Base-by-base conservation (phyloP, 805 yeast genomes). In the Monosporozyma unispora region DNA sequence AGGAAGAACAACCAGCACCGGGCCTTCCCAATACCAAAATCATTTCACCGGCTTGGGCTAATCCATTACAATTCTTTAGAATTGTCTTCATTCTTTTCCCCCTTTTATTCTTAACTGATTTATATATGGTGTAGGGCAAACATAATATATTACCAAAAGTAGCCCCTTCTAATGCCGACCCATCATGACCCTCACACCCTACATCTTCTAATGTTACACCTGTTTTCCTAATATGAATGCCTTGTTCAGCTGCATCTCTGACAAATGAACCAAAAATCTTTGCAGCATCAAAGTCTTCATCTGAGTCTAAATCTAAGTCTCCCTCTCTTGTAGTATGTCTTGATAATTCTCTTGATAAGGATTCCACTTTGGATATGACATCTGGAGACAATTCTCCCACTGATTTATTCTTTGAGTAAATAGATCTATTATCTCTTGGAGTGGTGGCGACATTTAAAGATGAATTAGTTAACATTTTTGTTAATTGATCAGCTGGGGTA, bases 1-100 rank as follows among this genome's bases (percentile, higher is more conserved):
- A 70, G 2, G 88, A 77, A 3, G 90, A 80, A 63, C 90, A 84
- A 44, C 93, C 93, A 25, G 91, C 82, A 57, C 91, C 88, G 1
- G 91, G 89, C 53, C 84, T 76, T 47, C 86, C 87, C 33, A 82
- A 65, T 6, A 84, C 89, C 46, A 84, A 69, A 28, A 80, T 73
- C 80, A 82, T 76, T 57, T 82, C 88, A 56, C 89, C 88, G 1
- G 84, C 77, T 48, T 72, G 68, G 9, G 79, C 78, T 67, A 62
- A 56, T 56, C 49, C 70, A 69, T 64, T 75, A 70, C 59, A 74
- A 39, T 73, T 59, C 7, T 67, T 66, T 44, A 73, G 54, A 21
- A 73, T 73, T 12, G 63, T 58, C 33, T 65, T 67, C 67, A 68
- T 62, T 48, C 61, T 67, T 18, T 58, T 61, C n/a, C 61, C 57